Percentiles rank a stretch among this genome's conserved stretches.
phyloP scores from a whole-genome alignment of 2,329 filamentous ascomycete genomes.

The Reticulascus tulasneorum region DNA sequence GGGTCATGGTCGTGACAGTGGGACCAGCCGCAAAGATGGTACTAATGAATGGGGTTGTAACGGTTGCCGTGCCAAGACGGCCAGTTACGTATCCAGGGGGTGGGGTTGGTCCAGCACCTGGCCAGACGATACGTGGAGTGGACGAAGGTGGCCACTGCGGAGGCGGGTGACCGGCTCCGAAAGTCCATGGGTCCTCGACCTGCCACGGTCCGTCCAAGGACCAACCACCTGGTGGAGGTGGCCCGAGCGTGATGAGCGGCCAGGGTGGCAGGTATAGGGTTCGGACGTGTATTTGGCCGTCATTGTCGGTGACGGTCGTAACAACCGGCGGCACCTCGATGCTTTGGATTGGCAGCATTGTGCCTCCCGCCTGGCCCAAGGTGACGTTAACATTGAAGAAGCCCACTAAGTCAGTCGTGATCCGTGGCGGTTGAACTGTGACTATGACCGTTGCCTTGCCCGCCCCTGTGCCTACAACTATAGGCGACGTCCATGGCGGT shows the following conservation, averaged over 20 bases:
- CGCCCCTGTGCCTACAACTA: not conserved
- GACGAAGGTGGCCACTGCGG: no score
- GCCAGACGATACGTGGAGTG: not conserved
- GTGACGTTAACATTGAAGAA: constrained; percentile 1
- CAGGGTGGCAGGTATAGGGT: not conserved
- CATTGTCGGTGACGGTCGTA: not conserved
- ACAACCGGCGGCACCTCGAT: not conserved
- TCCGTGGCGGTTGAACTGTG: not conserved
- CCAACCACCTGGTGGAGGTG: no score
- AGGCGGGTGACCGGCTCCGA: no score
- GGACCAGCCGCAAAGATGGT: no score
- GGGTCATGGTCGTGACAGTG: no score
- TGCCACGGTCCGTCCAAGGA: no score
- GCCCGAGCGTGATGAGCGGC: not conserved
- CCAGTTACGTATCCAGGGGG: no score
- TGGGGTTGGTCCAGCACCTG: no score
- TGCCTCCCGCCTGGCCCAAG: not conserved
- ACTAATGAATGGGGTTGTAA: no score
- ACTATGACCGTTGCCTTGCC: not conserved
- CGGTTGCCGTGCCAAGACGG: no score
- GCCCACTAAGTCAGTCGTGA: not conserved
- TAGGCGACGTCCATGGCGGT: not conserved
- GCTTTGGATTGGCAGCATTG: not conserved
- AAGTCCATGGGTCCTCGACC: no score
- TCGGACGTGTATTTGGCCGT: not conserved